Evolutionary conservation across 1,284 basidiomycete genomes (phyloP).

Genomic region (Apiotrichum mycotoxinovorans): DNA sequence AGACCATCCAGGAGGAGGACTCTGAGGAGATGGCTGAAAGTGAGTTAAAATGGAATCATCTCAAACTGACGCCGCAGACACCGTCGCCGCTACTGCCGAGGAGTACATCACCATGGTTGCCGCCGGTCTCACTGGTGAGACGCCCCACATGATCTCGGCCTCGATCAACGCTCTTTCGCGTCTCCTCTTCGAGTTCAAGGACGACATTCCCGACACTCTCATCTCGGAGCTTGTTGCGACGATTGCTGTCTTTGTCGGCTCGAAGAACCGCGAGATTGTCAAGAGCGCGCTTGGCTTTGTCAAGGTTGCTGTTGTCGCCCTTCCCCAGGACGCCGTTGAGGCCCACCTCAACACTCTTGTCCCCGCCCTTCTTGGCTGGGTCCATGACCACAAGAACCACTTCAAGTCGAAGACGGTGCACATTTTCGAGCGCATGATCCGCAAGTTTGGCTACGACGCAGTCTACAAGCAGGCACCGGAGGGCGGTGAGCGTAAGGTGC

Average conservation of each 20-base stretch:
- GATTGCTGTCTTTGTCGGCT: slow-evolving; percentile 81
- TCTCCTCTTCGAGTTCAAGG: slow-evolving; percentile 94
- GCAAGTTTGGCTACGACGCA: slow-evolving; percentile 83
- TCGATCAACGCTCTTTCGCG: slow-evolving; percentile 91
- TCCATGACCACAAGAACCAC: slow-evolving; percentile 97
- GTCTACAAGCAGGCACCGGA: slow-evolving; percentile 58
- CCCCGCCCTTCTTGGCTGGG: slow-evolving; percentile 82
- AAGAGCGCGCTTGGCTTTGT: slow-evolving; percentile 93
- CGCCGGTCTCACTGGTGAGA: slow-evolving; percentile 87
- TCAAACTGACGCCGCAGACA: slow-evolving; percentile 9
- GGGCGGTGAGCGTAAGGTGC: slow-evolving; percentile 67
- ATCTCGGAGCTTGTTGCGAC: slow-evolving; percentile 83
- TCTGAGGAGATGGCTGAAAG: slow-evolving; percentile 62
- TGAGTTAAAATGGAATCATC: slow-evolving; percentile 32
- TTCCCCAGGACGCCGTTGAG: slow-evolving; percentile 66
- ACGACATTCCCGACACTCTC: slow-evolving; percentile 68
- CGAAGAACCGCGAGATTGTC: slow-evolving; percentile 95
- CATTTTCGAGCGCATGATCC: slow-evolving; percentile 92
- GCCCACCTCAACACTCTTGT: slow-evolving; percentile 75
- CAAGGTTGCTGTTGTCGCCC: slow-evolving; percentile 86
- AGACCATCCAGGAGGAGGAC: slow-evolving; percentile 68
- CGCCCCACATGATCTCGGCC: slow-evolving; percentile 97
- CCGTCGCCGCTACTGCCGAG: slow-evolving; percentile 73
- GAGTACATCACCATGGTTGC: slow-evolving; percentile 98
- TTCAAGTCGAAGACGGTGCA: slow-evolving; percentile 97